Base-by-base conservation (phyloP, 2,329 filamentous ascomycete genomes). In the Capronia americana region DNA sequence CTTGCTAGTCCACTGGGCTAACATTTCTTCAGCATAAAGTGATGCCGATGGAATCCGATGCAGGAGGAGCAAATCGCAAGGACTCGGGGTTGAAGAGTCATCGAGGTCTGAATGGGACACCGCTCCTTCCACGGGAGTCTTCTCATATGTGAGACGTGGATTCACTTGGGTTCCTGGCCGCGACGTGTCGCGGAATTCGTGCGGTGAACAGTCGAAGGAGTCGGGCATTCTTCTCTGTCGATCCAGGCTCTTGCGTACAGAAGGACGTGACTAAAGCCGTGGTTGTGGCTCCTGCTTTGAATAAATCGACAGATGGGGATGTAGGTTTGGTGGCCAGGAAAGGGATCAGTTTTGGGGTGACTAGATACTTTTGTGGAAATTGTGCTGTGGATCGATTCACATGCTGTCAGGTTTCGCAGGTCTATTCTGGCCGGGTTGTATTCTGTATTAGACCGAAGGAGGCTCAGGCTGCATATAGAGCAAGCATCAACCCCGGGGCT, bases 11-110 rank as follows among this genome's bases (percentile, higher is more conserved):
- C 65, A 66, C 54, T 53, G 46, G 23, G 44, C 34, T 17, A 68
- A 54, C 68, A 70, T 66, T 53, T 70, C 68, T 32, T 68, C 63
- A 6, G 57, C 17, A 20, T 51, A 58, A 32, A 68, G 44, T 32
- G 63, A 64, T 6, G 68, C 57, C 11, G 66, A 70, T 28, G 68
- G 68, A 32, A 70, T 64, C 20, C 20, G 57, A 54, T 50, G 66
- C 14, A 63, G 26, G 30, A 69, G 62, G n/a, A 64, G 55, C 7
- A 62, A 57, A 48, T 61, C 53, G 38, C 57, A 61, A 41, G 64
- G 53, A 23, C 10, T 32, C 26, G 56, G 17, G 32, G 30, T 56
- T 14, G 63, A 38, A 11, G 58, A 48, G 57, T 44, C 57, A 41
- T 62, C 51, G 34, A 58, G 17, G 30, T 60, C 20, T 12, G 59